These are phyloP conservation scores for Coffea canephora DNA, from an alignment of 257 asterid genomes.

Conservation along the genomic window DNA sequence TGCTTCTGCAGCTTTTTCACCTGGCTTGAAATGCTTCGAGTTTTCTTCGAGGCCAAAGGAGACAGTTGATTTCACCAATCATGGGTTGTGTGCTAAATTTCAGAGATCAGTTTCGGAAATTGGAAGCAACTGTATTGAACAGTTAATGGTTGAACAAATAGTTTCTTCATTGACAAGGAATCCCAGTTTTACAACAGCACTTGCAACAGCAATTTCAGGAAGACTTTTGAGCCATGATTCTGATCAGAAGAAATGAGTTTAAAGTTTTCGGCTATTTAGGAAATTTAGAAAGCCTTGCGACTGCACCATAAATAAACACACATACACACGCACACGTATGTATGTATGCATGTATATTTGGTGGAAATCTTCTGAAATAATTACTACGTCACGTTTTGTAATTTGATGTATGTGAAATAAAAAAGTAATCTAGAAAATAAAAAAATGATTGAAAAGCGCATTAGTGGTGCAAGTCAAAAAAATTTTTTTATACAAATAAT, in stretches of 20 bases:
- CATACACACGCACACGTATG: no score
- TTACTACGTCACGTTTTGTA: no score
- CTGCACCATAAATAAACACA: background rate
- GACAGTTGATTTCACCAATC: conserved; percentile 18
- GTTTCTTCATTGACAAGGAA: conserved; percentile 59
- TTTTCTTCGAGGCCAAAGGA: conserved; percentile 14
- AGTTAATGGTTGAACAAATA: conserved; percentile 55
- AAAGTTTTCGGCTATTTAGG: background rate
- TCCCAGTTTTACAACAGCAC: conserved; percentile 63
- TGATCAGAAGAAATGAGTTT: conserved; percentile 6
- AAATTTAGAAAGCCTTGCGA: background rate
- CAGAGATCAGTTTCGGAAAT: conserved; percentile 27
- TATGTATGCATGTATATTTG: no score
- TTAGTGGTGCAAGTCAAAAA: no score
- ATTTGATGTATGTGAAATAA: no score
- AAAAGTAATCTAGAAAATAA: no score
- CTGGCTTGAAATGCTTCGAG: conserved; percentile 18
- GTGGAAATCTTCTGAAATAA: no score
- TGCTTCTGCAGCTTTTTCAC: conserved; percentile 17
- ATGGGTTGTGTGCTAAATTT: conserved; percentile 12
- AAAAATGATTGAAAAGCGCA: no score
- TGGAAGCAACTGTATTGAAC: conserved; percentile 30
- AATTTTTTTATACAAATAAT: no score
- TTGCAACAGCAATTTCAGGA: conserved; percentile 70
- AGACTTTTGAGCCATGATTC: conserved; percentile 26